Conservation (phyloP, 139 green algal species). For the Ettlia oleoabundans region DNA sequence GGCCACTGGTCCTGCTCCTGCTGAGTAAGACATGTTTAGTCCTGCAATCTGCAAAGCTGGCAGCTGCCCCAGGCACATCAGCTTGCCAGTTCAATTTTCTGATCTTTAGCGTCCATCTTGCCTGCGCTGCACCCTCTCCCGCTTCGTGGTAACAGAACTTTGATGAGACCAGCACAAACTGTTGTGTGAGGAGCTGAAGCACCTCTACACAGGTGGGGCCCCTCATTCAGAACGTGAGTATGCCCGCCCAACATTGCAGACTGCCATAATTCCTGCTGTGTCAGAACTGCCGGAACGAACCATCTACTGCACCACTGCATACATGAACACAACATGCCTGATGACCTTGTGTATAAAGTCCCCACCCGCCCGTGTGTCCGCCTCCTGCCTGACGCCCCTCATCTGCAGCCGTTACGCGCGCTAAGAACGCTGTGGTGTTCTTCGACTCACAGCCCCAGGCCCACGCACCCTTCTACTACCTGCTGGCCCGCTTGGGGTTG, state of each 20-base stretch:
- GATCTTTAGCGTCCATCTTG: not conserved
- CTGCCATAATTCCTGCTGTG: no score
- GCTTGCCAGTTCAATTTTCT: no score
- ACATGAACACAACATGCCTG: no score
- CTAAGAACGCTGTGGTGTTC: conserved; percentile 61
- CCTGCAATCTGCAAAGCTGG: no score
- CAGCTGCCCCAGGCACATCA: no score
- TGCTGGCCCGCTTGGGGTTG: conserved; percentile 45
- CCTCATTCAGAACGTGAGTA: not conserved
- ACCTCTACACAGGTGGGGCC: conserved; percentile 73
- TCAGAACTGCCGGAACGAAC: no score
- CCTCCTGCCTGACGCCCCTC: not conserved
- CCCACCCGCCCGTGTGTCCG: no score
- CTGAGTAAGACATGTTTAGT: not conserved
- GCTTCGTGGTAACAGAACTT: no score
- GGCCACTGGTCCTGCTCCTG: not conserved
- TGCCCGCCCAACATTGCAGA: no score
- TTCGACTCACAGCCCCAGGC: conserved; percentile 59
- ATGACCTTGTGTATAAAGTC: no score
- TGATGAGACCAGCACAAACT: conserved; percentile 53
- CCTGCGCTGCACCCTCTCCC: no score
- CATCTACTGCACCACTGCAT: no score
- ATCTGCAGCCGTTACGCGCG: conserved; percentile 6
- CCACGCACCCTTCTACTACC: conserved; percentile 53
- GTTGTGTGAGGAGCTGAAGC: conserved; percentile 82